Conservation (phyloP, 1,284 basidiomycete species). For the Cutaneotrichosporon dermatis region DNA sequence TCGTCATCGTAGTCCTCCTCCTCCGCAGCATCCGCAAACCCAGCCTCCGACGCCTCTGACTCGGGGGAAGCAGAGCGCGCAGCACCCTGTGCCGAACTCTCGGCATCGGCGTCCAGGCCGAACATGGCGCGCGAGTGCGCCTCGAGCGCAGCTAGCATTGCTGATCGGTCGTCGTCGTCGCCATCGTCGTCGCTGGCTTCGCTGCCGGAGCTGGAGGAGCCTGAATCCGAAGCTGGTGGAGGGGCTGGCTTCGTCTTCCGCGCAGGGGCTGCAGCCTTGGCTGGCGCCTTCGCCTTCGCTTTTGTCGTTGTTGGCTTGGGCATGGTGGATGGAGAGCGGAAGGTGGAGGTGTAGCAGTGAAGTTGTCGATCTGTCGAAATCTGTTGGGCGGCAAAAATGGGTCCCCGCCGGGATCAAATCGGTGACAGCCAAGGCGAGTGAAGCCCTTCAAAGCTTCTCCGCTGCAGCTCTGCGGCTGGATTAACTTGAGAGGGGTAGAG, state of each 20-base stretch:
- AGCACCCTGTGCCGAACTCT: constrained; percentile 25
- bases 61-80: not conserved
- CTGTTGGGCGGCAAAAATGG: too few relatives aligned
- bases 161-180: constrained; percentile 20
- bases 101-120: constrained; percentile 28
- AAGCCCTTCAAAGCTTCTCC: too few relatives aligned
- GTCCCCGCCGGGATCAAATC: too few relatives aligned
- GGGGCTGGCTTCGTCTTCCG: not conserved
- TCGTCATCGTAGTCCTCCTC: constrained; percentile 32
- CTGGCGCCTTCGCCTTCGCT: too few relatives aligned
- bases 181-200: not conserved
- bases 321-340: too few relatives aligned
- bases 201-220: not conserved
- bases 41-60: not conserved
- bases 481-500: too few relatives aligned
- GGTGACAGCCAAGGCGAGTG: too few relatives aligned
- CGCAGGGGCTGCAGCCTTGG: not conserved
- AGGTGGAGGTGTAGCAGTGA: too few relatives aligned
- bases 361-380: too few relatives aligned
- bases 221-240: not conserved
- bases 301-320: too few relatives aligned
- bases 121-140: constrained; percentile 45
- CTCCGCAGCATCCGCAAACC: constrained; percentile 8
- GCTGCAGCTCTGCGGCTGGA: too few relatives aligned
- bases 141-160: constrained; percentile 46